Conservation (phyloP, 2,329 filamentous ascomycete genomes). For the Drechslerella coelobrocha region DNA sequence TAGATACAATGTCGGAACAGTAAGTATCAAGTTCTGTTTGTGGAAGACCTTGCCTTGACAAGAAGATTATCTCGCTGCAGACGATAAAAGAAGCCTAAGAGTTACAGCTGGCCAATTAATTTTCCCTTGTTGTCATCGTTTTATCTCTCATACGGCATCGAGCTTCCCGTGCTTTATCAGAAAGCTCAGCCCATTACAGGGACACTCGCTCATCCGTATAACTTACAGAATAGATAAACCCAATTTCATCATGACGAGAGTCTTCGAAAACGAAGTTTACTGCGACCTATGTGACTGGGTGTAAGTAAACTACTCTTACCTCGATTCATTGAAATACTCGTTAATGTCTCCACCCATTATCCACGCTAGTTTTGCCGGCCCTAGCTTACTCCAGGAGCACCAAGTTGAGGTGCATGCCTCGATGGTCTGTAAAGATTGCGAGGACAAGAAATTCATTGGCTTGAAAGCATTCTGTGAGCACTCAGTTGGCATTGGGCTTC, state of each 20-base stretch:
- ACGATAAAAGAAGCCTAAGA: no score
- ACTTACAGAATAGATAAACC: neutral
- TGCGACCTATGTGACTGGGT: slow-evolving; percentile 7
- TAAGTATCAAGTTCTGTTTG: no score
- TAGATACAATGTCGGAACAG: no score
- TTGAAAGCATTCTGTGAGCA: slow-evolving; percentile 4
- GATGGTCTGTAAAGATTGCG: slow-evolving; percentile 11
- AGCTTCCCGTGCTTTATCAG: no score
- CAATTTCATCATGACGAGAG: neutral
- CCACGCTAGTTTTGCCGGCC: slow-evolving; percentile 5
- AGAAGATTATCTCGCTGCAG: no score
- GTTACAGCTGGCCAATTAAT: no score
- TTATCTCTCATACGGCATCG: no score
- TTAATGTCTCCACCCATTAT: neutral
- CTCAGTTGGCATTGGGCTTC: neutral
- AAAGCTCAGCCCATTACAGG: no score
- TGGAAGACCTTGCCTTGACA: no score
- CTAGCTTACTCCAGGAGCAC: slow-evolving; percentile 9
- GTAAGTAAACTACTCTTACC: slow-evolving; percentile 6
- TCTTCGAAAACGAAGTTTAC: neutral
- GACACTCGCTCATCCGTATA: no score
- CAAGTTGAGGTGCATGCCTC: slow-evolving; percentile 10
- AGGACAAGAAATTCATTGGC: neutral
- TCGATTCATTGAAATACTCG: neutral
- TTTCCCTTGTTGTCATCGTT: no score